Conservation (phyloP, 2,329 filamentous ascomycete species). For the Myriosclerotinia scirpicola region DNA sequence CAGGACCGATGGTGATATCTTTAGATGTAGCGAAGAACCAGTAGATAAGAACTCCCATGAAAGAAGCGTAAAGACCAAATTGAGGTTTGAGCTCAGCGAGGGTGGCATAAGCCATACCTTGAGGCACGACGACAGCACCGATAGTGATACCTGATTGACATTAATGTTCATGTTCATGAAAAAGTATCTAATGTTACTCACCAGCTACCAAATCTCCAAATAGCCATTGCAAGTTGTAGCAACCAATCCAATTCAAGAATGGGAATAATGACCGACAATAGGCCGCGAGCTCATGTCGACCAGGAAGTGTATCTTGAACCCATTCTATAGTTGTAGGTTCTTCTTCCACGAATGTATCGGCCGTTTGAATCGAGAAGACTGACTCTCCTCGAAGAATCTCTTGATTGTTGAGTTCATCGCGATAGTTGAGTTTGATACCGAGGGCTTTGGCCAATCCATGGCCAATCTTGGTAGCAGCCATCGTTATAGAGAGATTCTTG, state of each 20-base stretch:
- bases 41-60: slow-evolving; percentile 92
- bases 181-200: slow-evolving; percentile 43
- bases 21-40: slow-evolving; percentile 99
- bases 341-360: slow-evolving; percentile 78
- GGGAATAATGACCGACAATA: slow-evolving; percentile 80
- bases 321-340: slow-evolving; percentile 76
- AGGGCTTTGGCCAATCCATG: slow-evolving; percentile 74
- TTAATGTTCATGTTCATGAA: neutral
- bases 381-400: slow-evolving; percentile 78
- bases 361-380: slow-evolving; percentile 68
- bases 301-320: slow-evolving; percentile 64
- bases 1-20: slow-evolving; percentile 97
- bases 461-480: slow-evolving; percentile 56
- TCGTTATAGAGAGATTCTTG: slow-evolving; percentile 21
- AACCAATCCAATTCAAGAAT: slow-evolving; percentile 81
- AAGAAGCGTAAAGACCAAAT: slow-evolving; percentile 91
- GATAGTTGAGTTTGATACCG: slow-evolving; percentile 76
- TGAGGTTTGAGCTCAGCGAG: slow-evolving; percentile 78
- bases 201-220: slow-evolving; percentile 86
- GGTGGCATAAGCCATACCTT: slow-evolving; percentile 92
- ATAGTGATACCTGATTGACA: slow-evolving; percentile 60
- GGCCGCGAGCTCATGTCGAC: slow-evolving; percentile 49
- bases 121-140: slow-evolving; percentile 81
- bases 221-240: slow-evolving; percentile 90
- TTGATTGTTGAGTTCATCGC: slow-evolving; percentile 52